phyloP scores from a whole-genome alignment of 2,329 filamentous ascomycete genomes.

The Colletotrichum destructivum region DNA sequence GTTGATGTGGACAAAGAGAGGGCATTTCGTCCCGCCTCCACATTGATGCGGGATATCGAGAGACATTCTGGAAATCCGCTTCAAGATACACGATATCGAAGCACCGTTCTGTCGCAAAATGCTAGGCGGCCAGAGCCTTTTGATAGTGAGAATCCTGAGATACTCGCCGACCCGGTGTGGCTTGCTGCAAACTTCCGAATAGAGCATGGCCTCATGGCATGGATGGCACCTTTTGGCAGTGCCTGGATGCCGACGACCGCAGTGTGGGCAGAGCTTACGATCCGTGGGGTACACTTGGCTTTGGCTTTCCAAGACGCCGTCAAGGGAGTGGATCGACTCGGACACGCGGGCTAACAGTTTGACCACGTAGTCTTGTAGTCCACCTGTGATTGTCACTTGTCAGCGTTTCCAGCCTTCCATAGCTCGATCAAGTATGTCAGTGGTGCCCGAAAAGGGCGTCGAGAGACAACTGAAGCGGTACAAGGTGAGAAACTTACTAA shows the following conservation, averaged over 20 bases:
- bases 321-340: not conserved
- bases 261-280: slow-evolving; percentile 8
- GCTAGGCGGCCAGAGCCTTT: slow-evolving; percentile 1
- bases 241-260: slow-evolving; percentile 9
- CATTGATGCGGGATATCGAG: not conserved
- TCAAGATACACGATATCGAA: not conserved
- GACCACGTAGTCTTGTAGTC: not conserved
- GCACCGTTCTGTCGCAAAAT: not conserved
- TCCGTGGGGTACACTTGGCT: not conserved
- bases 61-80: not conserved
- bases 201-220: slow-evolving; percentile 1
- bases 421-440: not conserved
- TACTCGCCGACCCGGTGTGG: slow-evolving; percentile 21
- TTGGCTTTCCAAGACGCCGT: not conserved
- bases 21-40: not conserved
- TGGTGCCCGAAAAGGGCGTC: too few relatives aligned
- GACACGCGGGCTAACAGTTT: not conserved
- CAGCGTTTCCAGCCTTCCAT: not conserved
- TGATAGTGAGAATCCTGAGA: not conserved
- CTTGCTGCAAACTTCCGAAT: slow-evolving; percentile 6
- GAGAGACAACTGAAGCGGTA: not conserved
- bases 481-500: not conserved
- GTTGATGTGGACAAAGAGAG: not conserved
- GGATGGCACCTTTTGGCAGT: slow-evolving; percentile 18
- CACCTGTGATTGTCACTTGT: not conserved